Conservation (phyloP, 1,139 yeast species). For the Yarrowia galli region DNA sequence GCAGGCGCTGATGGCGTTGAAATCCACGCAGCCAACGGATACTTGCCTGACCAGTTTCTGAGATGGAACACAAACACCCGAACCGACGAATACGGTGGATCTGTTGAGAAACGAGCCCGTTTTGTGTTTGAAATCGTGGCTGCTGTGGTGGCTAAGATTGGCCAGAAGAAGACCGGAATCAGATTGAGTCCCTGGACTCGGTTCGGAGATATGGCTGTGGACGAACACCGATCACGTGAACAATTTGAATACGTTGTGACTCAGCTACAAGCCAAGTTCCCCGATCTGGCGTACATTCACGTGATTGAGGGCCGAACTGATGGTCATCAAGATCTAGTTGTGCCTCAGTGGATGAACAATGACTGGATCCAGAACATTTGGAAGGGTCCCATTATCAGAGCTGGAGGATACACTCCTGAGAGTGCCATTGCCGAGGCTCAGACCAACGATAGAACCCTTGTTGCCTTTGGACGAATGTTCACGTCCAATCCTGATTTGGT, state of each 20-base stretch:
- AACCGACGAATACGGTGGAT: slow-evolving; percentile 73
- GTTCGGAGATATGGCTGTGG: slow-evolving; percentile 51
- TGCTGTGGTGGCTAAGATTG: slow-evolving; percentile 57
- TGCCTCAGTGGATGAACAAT: slow-evolving; percentile 11
- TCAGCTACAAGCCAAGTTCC: not conserved
- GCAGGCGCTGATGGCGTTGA: slow-evolving; percentile 78
- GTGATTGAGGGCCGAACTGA: slow-evolving; percentile 26
- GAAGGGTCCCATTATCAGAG: slow-evolving; percentile 10
- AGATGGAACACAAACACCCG: slow-evolving; percentile 61
- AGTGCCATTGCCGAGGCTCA: not conserved
- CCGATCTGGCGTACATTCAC: slow-evolving; percentile 20
- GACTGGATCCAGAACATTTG: not conserved
- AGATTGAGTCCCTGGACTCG: slow-evolving; percentile 68
- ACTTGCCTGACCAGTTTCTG: slow-evolving; percentile 67
- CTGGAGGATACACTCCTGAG: slow-evolving; percentile 18
- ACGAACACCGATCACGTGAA: not conserved
- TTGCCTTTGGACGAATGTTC: slow-evolving; percentile 7
- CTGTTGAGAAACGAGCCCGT: slow-evolving; percentile 68
- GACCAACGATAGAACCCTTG: not conserved
- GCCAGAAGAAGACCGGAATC: slow-evolving; percentile 61
- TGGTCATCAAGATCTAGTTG: slow-evolving; percentile 11
- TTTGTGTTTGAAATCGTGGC: slow-evolving; percentile 65
- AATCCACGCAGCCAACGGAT: slow-evolving; percentile 74
- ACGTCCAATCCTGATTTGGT: slow-evolving; percentile 21
- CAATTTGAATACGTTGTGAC: slow-evolving; percentile 16